These are phyloP conservation scores for Mortierella sp. DNA, from an alignment of 371 early-diverging fungal genomes.

Conservation along the genomic window DNA sequence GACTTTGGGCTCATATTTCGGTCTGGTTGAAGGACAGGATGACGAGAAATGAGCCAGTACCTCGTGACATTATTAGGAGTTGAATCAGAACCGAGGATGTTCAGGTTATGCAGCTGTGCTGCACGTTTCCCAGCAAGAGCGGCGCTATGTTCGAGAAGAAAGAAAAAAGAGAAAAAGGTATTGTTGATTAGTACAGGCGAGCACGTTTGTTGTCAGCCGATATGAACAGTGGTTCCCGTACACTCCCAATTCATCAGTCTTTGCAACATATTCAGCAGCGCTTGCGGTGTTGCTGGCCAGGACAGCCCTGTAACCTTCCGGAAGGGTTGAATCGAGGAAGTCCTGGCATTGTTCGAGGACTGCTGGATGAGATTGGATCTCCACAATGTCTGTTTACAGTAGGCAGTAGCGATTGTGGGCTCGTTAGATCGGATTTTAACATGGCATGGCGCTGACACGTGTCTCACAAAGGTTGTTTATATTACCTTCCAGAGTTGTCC, in stretches of 20 bases:
- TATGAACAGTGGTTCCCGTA: neutral
- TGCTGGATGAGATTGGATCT: slow-evolving; percentile 51
- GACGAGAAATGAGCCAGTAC: slow-evolving; percentile 46
- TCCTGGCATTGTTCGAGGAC: slow-evolving; percentile 52
- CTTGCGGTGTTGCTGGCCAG: slow-evolving; percentile 48
- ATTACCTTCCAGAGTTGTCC: slow-evolving; percentile 33
- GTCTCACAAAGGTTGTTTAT: neutral
- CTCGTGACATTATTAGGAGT: slow-evolving; percentile 51
- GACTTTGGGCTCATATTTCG: slow-evolving; percentile 49
- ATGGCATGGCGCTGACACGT: neutral
- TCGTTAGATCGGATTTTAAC: neutral
- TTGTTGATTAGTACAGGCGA: neutral
- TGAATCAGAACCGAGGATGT: slow-evolving; percentile 39
- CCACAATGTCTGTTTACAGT: slow-evolving; percentile 25
- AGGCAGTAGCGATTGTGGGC: neutral
- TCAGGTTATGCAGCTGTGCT: slow-evolving; percentile 25
- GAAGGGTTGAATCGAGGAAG: slow-evolving; percentile 38
- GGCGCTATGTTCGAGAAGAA: slow-evolving; percentile 20
- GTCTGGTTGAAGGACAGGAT: slow-evolving; percentile 43
- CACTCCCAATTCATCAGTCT: slow-evolving; percentile 36
- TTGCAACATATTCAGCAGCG: slow-evolving; percentile 45
- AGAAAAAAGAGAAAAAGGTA: neutral
- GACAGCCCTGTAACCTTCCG: slow-evolving; percentile 46
- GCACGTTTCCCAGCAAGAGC: slow-evolving; percentile 43
- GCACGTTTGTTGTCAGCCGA: neutral